phyloP scores from a whole-genome alignment of 805 yeast species.

The Cyberlindnera mrakii region DNA sequence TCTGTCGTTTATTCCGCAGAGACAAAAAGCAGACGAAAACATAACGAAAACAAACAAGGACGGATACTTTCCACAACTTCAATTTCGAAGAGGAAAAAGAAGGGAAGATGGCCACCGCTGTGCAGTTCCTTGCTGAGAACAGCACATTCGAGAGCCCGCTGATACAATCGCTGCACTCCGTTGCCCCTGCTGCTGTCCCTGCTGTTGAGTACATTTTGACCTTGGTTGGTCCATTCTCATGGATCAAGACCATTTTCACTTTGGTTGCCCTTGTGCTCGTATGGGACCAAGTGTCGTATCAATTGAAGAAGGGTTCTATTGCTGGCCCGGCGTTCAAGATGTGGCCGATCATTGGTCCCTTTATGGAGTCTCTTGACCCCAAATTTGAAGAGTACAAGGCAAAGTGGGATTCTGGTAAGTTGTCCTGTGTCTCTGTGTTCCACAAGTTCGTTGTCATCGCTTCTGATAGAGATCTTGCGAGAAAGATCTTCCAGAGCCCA shows the following conservation, averaged over 20 bases:
- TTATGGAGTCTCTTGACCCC: conserved; percentile 89
- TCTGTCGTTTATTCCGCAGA: background rate
- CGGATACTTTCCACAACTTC: too few species aligned
- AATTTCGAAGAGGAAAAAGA: background rate
- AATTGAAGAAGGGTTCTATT: conserved; percentile 74
- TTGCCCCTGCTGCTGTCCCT: conserved; percentile 3
- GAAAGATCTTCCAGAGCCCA: conserved; percentile 82
- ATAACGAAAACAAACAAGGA: background rate
- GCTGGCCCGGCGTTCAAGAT: conserved; percentile 86
- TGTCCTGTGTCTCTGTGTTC: conserved; percentile 95
- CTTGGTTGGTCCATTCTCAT: conserved; percentile 29
- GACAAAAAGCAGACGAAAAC: background rate
- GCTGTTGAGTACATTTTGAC: conserved; percentile 4
- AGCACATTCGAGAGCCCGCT: conserved; percentile 11
- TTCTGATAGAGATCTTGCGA: conserved; percentile 77
- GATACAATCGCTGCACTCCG: conserved; percentile 6
- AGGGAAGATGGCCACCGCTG: conserved; percentile 18
- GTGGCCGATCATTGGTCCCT: conserved; percentile 97
- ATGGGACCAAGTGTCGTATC: conserved; percentile 76
- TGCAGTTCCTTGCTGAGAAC: conserved; percentile 16
- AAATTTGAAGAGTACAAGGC: conserved; percentile 89
- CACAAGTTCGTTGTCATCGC: conserved; percentile 97
- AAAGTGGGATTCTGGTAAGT: conserved; percentile 92
- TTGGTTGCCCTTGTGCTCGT: conserved; percentile 42
- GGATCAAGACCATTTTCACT: conserved; percentile 49